Conservation (phyloP, 306 rosid species). For the Hylodesmum podocarpum region DNA sequence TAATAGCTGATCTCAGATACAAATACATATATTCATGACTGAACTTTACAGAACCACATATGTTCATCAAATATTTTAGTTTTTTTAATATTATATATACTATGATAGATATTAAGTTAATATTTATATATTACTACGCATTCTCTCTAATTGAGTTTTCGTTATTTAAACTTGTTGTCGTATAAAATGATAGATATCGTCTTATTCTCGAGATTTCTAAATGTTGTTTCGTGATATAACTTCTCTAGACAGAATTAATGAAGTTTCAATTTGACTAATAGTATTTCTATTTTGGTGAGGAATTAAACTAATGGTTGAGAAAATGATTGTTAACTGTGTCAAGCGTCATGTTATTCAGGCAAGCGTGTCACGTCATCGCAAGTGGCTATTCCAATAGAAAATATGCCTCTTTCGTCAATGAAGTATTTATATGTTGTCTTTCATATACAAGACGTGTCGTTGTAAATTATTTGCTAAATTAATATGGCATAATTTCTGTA, state of each 20-base stretch:
- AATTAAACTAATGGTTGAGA: background rate
- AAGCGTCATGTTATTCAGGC: conserved; percentile 3
- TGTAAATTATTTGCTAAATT: background rate
- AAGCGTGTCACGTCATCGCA: background rate
- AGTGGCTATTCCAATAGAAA: background rate
- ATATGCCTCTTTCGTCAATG: background rate
- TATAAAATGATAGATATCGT: background rate
- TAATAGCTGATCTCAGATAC: background rate
- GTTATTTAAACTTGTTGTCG: background rate
- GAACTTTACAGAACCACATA: background rate
- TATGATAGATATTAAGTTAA: background rate
- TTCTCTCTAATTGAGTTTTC: background rate
- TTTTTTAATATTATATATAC: background rate
- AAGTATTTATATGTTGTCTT: background rate
- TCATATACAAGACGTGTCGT: background rate
- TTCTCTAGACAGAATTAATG: background rate
- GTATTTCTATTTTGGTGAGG: no score
- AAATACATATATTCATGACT: background rate
- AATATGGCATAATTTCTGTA: no score
- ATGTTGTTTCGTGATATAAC: background rate
- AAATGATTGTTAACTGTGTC: background rate
- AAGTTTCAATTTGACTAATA: background rate
- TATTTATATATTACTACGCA: background rate
- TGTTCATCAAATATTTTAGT: background rate
- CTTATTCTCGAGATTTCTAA: background rate